Evolutionary conservation across 2,329 filamentous ascomycete genomes (phyloP), one percentile per base, ranked within the genome.

Genomic region (Pseudopyrenochaeta lycopersici): DNA sequence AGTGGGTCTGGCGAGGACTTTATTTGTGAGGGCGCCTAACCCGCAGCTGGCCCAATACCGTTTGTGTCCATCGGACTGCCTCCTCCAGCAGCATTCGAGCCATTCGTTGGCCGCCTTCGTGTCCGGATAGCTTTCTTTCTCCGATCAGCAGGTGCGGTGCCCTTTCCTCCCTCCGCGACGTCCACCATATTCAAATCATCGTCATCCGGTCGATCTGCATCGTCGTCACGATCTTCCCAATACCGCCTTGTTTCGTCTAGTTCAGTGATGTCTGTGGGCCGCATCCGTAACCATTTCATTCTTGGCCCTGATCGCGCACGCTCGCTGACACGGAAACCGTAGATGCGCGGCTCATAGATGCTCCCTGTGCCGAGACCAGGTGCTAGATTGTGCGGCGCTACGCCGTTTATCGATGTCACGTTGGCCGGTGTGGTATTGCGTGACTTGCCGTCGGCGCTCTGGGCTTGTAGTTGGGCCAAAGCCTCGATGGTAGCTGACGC

Each of bases 311-410:
- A 92, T 63, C 90, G 87, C 36, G 95, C 91, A 52, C 93, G 84
- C 77, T 98, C 95, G 15, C 91, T 94, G 18, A 99, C 95, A 57
- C 90, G 87, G 81, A 99, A 99, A 23, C 95, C 95, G 77, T 98
- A 99, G 74, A 99, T 98, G 64, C 89, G 90, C 54, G 95, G 92
- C 73, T 97, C 92, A 78, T 98, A 98, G 68, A 97, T 91, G 74
- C 88, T 92, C 54, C 87, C 87, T 43, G 81, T 81, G 10, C 95
- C 95, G 2, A 99, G 83, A 1, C 92, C 92, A 0, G 95, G 93
- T 1, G 90, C 93, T 62, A 97, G 89, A 75, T 98, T 99, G 66
- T 88, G 85, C 4, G 90, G 86, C 60, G 91, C 88, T 69, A 97
- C 88, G 68, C 95, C 95, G 75, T 99, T 98, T 68, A 98, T 87